phyloP scores from a whole-genome alignment of 2,329 filamentous ascomycete genomes.

The Cordyceps tenuipes region DNA sequence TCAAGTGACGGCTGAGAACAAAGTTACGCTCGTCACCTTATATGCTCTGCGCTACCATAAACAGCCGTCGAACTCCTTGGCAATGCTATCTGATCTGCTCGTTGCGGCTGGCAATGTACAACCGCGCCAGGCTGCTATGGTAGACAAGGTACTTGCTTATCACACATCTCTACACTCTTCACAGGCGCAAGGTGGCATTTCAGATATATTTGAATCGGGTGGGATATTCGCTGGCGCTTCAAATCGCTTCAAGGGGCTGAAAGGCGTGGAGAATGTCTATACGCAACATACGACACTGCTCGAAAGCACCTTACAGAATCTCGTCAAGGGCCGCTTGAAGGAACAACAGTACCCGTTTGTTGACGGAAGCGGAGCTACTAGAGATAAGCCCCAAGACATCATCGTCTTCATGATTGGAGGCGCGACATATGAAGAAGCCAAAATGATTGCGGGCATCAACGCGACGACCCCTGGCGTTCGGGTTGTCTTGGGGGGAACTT shows the following conservation, averaged over 20 bases:
- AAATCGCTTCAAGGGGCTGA: slow-evolving; percentile 85
- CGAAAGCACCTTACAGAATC: slow-evolving; percentile 78
- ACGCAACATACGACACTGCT: slow-evolving; percentile 90
- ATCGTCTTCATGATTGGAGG: slow-evolving; percentile 92
- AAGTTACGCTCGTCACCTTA: slow-evolving; percentile 83
- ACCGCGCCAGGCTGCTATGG: slow-evolving; percentile 64
- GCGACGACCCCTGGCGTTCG: slow-evolving; percentile 80
- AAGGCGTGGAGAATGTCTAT: slow-evolving; percentile 97
- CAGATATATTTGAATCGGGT: slow-evolving; percentile 83
- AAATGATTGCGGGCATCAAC: slow-evolving; percentile 92
- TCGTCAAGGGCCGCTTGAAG: slow-evolving; percentile 83
- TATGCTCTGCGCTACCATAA: slow-evolving; percentile 91
- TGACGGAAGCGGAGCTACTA: slow-evolving; percentile 75
- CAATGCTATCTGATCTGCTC: slow-evolving; percentile 80
- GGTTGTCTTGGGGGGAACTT: slow-evolving; percentile 82
- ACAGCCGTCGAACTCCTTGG: slow-evolving; percentile 72
- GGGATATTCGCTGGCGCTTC: slow-evolving; percentile 87
- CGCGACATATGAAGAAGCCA: slow-evolving; percentile 92
- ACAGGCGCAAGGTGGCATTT: slow-evolving; percentile 67
- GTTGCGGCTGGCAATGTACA: slow-evolving; percentile 75
- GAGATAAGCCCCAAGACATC: slow-evolving; percentile 94
- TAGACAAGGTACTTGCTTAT: slow-evolving; percentile 76
- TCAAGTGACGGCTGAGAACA: slow-evolving; percentile 68
- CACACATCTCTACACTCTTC: slow-evolving; percentile 78
- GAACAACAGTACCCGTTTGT: slow-evolving; percentile 90